phyloP scores from a whole-genome alignment of 148 eudicot species.

The Rhododendron mucronatum region DNA sequence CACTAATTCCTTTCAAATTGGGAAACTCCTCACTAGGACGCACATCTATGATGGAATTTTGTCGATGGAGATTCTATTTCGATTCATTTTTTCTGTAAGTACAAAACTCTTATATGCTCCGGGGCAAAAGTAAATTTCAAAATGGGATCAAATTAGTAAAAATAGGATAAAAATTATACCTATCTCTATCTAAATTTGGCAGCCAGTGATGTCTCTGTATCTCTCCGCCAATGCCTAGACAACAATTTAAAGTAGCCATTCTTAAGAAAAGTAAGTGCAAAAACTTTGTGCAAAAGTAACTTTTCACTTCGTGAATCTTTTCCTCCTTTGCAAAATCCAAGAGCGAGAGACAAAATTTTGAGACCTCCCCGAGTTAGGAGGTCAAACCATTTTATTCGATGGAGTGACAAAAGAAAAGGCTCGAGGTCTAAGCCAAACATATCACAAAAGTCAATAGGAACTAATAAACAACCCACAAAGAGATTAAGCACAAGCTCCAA shows the following conservation, averaged over 20 bases:
- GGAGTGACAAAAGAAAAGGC: background rate
- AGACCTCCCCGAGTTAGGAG: background rate
- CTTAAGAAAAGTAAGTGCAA: background rate
- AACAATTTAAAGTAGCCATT: background rate
- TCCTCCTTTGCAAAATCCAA: background rate
- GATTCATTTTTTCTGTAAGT: too few species aligned
- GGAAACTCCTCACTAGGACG: too few species aligned
- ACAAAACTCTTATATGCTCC: too few species aligned
- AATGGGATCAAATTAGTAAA: too few species aligned
- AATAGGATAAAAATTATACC: too few species aligned
- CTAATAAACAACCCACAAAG: background rate
- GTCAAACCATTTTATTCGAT: background rate
- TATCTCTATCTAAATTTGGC: too few species aligned
- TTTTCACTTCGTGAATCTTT: background rate
- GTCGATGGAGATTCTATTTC: too few species aligned
- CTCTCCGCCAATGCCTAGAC: too few species aligned
- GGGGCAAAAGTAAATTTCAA: too few species aligned
- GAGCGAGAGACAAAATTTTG: background rate
- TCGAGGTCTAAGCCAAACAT: background rate
- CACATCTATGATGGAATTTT: too few species aligned
- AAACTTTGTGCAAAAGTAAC: background rate
- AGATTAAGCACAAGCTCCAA: slow-evolving; percentile 3
- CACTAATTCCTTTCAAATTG: too few species aligned
- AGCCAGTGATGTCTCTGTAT: too few species aligned
- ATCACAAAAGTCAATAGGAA: background rate